These are phyloP conservation scores for Lachnellula arida DNA, from an alignment of 2,329 filamentous ascomycete genomes.

Conservation along the genomic window DNA sequence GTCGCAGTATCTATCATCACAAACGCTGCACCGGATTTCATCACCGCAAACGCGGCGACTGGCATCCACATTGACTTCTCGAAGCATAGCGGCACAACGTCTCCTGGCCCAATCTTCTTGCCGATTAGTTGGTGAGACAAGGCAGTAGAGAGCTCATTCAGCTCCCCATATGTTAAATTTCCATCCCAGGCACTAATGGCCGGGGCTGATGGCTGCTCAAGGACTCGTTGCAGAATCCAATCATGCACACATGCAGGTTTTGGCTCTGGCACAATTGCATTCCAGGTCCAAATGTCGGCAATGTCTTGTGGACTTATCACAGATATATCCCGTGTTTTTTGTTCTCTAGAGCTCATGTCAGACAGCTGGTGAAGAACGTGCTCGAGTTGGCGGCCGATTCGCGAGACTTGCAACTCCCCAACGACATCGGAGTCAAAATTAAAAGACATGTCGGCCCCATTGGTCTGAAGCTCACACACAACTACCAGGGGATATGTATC, in stretches of 20 bases:
- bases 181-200: constrained; percentile 28
- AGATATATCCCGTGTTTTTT: neutral
- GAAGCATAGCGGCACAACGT: constrained; percentile 25
- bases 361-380: neutral
- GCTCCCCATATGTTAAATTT: constrained; percentile 21
- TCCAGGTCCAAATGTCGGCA: constrained; percentile 10
- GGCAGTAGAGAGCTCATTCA: constrained; percentile 18
- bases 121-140: constrained; percentile 17
- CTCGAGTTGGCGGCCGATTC: neutral
- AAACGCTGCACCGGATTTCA: constrained; percentile 25
- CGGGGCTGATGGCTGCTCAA: constrained; percentile 10
- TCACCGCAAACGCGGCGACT: constrained; percentile 21
- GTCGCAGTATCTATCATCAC: constrained; percentile 27
- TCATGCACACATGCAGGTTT: constrained; percentile 18
- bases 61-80: constrained; percentile 26
- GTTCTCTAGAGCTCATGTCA: neutral
- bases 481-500: neutral
- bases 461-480: neutral
- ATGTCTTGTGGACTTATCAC: neutral
- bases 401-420: neutral
- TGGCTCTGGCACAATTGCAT: constrained; percentile 7
- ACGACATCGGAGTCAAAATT: too few species aligned
- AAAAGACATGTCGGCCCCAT: neutral
- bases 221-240: constrained; percentile 3
- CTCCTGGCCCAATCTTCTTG: constrained; percentile 15